Evolutionary conservation across 2,329 filamentous ascomycete genomes (phyloP), one percentile per base, ranked within the genome.

Genomic region (Niveomyces coronatus): DNA sequence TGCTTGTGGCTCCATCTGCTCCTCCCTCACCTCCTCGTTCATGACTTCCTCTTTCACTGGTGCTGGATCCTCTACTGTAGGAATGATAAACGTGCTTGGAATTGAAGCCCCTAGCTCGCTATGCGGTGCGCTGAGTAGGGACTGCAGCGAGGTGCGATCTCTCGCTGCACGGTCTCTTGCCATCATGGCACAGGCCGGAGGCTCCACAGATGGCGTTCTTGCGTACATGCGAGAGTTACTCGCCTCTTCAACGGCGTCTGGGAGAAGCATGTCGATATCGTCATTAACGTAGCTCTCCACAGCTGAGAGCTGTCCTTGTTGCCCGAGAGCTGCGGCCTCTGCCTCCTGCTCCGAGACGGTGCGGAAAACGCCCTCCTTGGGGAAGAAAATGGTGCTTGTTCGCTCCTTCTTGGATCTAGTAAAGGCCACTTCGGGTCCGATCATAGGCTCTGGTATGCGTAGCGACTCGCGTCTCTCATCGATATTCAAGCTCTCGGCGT

Each of bases 281-380:
- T 49, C 45, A 9, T 50, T 43, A 3, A 52, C 49, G 9, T 58
- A 50, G n/a, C 43, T 39, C 23, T 41, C 42, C 20, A 52, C 45
- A 6, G 45, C 49, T 27, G 51, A 49, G 16, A 52, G 47, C 28
- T 56, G 51, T 0, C 52, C 27, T 15, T 28, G 39, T 18, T 41
- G 54, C 40, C 65, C 59, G 40, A 68, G 53, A 5, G 60, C 62
- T 14, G 64, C 62, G 8, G 67, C 63, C 41, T 74, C 69, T 9
- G 67, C 63, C 41, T 74, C 69, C 42, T 69, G 60, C 45, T 74
- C 66, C 2, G 74, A 73, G 31, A 78, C 59, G 3, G 74, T 75
- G 33, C 71, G 70, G 52, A 81, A 79, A 39, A 76, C 72, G 33
- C 76, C 80, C 49, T 80, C 68, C 14, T 70, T 68, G 5, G 78